phyloP scores from a whole-genome alignment of 2,329 filamentous ascomycete genomes.

The Diaporthe citrichinensis region DNA sequence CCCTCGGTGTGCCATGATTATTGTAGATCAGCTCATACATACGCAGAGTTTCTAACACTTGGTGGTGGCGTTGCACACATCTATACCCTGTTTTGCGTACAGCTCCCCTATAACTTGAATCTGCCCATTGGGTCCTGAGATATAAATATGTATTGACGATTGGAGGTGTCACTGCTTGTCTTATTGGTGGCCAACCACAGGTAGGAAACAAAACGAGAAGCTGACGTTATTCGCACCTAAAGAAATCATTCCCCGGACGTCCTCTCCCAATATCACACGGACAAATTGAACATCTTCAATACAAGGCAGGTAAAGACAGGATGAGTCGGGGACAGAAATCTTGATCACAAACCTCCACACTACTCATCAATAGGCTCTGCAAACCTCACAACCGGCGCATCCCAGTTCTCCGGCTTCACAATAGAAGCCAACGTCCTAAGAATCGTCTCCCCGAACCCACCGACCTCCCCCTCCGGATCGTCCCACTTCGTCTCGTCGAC shows the following conservation, averaged over 20 bases:
- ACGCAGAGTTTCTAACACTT: too few relatives aligned
- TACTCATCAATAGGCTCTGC: background rate
- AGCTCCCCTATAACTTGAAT: too few relatives aligned
- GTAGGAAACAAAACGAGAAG: background rate
- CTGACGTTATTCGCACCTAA: background rate
- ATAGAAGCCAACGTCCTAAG: background rate
- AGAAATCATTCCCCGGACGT: background rate
- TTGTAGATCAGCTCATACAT: too few relatives aligned
- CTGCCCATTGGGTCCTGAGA: background rate
- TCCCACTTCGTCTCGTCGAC: slow-evolving; percentile 6
- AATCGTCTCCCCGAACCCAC: slow-evolving; percentile 13
- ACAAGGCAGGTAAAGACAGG: background rate
- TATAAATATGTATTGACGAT: background rate
- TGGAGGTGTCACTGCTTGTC: background rate
- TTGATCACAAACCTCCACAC: background rate
- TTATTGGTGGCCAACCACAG: too few relatives aligned
- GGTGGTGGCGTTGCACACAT: background rate
- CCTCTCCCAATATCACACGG: background rate
- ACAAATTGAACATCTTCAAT: background rate
- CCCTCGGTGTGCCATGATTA: too few relatives aligned
- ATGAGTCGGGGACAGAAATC: background rate
- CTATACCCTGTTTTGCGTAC: background rate
- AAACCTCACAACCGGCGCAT: background rate
- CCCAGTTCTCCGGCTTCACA: slow-evolving; percentile 17
- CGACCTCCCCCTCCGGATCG: slow-evolving; percentile 1